Base-by-base conservation (phyloP, 331 rosid species). In the Ulmus americana region DNA sequence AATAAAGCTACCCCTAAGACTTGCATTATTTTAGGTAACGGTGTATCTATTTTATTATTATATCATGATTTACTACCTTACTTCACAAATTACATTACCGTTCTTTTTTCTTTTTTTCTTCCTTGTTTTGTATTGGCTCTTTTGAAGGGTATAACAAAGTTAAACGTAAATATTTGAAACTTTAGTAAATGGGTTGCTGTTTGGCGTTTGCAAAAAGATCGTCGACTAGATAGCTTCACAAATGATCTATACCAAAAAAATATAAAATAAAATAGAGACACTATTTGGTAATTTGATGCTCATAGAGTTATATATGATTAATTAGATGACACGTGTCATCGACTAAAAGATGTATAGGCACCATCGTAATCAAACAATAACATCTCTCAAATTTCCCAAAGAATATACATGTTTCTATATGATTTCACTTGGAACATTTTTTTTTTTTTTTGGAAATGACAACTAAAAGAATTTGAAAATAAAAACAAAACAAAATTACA, bases 391-490 rank as follows among this genome's bases (percentile, higher is more conserved):
- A 35, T 35, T 56, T 12, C 9, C 16, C 5, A 56, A 56, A 28
- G 44, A 56, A 56, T 13, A 56, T 56, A 56, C 61, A 56, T 7
- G 42, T 56, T 56, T 12, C 2, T 12, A 9, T 56, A 11, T 56
- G 20, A 2, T 28, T 55, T 55, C 60, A 9, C 39, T 22, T 55
- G 60, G 4, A 55, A 4, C 14, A 28, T 2, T 28, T 28, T 28
- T 28, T 28, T 28, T 28, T 28, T 28, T 28, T 28, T 2, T 1
- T 0, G 35, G 35, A 28, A 28, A 28, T 28, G 35, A 3, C 35
- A 28, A 28, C 35, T 2, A 49, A 6, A n/a, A 49, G 7, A 73
- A 73, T 70, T 45, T 64, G 74, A 77, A 65, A 49, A 10, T 22
- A 28, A 28, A 41, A 15, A n/a, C 16, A 59, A 22, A 9, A 35